Evolutionary conservation across 345 rosid genomes (phyloP), one percentile per base, ranked within the genome.

Genomic region (Draba incana): DNA sequence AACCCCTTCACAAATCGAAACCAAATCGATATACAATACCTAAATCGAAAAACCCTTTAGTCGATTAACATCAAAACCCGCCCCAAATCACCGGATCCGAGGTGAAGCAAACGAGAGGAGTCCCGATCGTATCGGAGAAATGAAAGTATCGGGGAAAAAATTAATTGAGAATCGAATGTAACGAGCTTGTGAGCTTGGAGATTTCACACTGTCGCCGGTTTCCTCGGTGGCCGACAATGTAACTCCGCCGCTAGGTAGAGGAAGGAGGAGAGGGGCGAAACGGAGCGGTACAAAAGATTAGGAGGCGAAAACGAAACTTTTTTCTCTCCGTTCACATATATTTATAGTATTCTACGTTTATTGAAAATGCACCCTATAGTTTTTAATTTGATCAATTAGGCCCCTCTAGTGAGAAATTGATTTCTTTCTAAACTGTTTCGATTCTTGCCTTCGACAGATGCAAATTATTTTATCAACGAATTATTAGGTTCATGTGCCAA

Each of bases 61-160:
- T 61, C 77, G 10, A 76, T 53, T 65, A 72, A 45, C 63, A 58
- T 47, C 65, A 8, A 60, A 5, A 60, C 14, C 43, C 64, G 43
- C 68, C 62, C 31, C 50, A 38, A 62, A 37, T 59, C 70, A 72
- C 80, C 85, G 83, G 97, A 93, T 90, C 96, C 84, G 81, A 66
- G 42, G 77, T 64, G 64, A 41, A 16, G 6, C 15, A 14, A 25
- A 28, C 31, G 2, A 16, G 11, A 45, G 4, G 6, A 52, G 41
- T 50, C 69, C 14, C 64, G 73, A 66, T 71, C 67, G 45, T 71
- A 48, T 20, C 51, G 44, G 31, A 54, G 48, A 57, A 27, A 33
- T 15, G 48, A 41, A 13, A 24, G 24, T 48, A 63, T 65, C 8
- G 13, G 37, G 15, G 54, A 64, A 6, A 44, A n/a, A 42, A 72